phyloP scores from a whole-genome alignment of 1,284 basidiomycete species.

The Amylostereum chailletii region DNA sequence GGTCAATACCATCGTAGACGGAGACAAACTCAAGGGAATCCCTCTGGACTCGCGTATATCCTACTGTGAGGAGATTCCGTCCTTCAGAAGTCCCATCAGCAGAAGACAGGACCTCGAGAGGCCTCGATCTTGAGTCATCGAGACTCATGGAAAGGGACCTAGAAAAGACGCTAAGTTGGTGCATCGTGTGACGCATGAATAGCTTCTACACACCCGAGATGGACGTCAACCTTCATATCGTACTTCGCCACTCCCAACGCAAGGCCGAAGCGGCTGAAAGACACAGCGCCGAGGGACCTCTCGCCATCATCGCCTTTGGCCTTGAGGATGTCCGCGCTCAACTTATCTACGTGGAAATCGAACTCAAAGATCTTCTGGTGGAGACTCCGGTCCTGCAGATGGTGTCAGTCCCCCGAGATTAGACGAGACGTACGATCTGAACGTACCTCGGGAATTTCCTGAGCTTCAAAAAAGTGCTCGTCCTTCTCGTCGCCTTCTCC shows the following conservation, averaged over 20 bases:
- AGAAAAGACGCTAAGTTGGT: conserved; percentile 4
- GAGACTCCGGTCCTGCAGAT: conserved; percentile 41
- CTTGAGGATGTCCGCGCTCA: conserved; percentile 82
- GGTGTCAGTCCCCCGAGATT: not conserved
- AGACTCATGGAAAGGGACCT: conserved; percentile 69
- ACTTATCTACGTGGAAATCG: conserved; percentile 80
- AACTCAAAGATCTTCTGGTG: conserved; percentile 87
- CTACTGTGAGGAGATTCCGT: conserved; percentile 77
- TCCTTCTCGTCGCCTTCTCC: conserved; percentile 33
- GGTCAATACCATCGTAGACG: conserved; percentile 82
- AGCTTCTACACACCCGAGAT: conserved; percentile 51
- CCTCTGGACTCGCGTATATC: conserved; percentile 77
- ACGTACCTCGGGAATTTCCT: conserved; percentile 54
- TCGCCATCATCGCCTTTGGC: conserved; percentile 55
- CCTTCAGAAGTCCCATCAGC: conserved; percentile 37
- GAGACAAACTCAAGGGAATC: conserved; percentile 84
- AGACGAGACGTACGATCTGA: too few relatives aligned
- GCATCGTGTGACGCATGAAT: conserved; percentile 5
- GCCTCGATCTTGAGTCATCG: conserved; percentile 48
- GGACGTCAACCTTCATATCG: conserved; percentile 85
- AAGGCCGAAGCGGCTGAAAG: conserved; percentile 77
- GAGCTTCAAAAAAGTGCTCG: conserved; percentile 71
- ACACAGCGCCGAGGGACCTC: conserved; percentile 70
- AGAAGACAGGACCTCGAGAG: conserved; percentile 76
- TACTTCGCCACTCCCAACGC: conserved; percentile 71